phyloP scores from a whole-genome alignment of 352 stramenopile genomes.

The Pythium diclinum region DNA sequence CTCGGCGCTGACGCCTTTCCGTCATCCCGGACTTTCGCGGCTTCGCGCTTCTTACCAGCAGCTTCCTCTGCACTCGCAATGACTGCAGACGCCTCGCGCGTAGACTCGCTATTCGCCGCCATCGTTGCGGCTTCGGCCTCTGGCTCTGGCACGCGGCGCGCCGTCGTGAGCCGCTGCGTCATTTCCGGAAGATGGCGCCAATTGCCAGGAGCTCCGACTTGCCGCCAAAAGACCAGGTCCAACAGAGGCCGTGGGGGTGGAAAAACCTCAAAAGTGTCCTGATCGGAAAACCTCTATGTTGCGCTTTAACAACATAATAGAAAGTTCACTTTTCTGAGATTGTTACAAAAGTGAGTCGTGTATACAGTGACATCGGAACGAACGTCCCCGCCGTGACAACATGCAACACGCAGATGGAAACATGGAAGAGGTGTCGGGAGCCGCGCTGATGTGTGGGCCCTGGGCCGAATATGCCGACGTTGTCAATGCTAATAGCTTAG shows the following conservation, averaged over 20 bases:
- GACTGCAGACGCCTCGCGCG: neutral
- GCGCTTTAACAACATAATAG: neutral
- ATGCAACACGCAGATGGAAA: constrained; percentile 5
- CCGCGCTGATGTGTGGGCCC: neutral
- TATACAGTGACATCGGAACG: neutral
- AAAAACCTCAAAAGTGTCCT: constrained; percentile 6
- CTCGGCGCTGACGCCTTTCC: neutral
- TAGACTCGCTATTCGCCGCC: neutral
- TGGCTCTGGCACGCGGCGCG: neutral
- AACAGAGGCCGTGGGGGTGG: neutral
- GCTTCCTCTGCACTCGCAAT: neutral
- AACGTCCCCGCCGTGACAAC: constrained; percentile 1
- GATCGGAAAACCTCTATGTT: constrained; percentile 12
- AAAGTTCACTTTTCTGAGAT: neutral
- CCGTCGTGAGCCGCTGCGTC: constrained; percentile 1
- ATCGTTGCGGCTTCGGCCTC: neutral
- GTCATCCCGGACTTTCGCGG: neutral
- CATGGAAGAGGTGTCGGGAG: constrained; percentile 3
- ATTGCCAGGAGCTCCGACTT: constrained; percentile 1
- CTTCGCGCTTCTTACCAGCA: neutral
- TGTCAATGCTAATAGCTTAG: neutral
- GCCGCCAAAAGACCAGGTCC: neutral
- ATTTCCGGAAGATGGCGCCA: constrained; percentile 9
- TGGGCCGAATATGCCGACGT: neutral
- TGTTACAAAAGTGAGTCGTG: neutral